Base-by-base conservation (phyloP, 2,329 filamentous ascomycete species). In the Arthrobotrys megalospora region DNA sequence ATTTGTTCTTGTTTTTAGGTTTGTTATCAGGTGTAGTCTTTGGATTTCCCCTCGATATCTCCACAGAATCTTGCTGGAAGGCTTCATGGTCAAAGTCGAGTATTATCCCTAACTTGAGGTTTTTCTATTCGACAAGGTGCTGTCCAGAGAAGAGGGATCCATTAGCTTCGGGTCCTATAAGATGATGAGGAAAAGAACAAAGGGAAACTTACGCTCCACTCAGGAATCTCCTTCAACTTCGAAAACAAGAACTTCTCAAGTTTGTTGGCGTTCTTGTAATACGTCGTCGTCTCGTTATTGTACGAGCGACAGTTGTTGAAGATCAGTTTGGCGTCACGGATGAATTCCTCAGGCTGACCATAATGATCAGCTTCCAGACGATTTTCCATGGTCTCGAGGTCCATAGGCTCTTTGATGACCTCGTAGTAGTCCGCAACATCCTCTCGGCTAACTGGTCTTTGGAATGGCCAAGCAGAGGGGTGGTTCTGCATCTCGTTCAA, bases 401-500 rank as follows among this genome's bases (percentile, higher is more conserved):
- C 96, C 96, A 99, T 99, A 41, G 96, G 96, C 84, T 97, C 92
- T 83, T 94, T 94, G 86, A 99, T 99, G 79, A 98, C 94, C 76
- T 97, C 93, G 86, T 98, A 98, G 86, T 99, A 99, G 84, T 99
- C 96, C n/a, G 93, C 91, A 0, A 99, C 96, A 81, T 98, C 96
- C 82, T 99, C 96, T 81, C 92, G 91, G 84, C 96, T 97, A 81
- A 99, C 96, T 0, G 96, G 95, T 28, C 93, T 90, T 36, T 96
- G 88, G 87, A 99, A 99, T 0, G 96, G 96, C 96, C 96, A 99
- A 0, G 94, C 92, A 6, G 92, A 91, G 81, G 91, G 91, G 85
- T 97, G 94, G 83, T 97, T 98, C 84, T 98, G 94, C 85, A 98
- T 90, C 83, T 97, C 93, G 84, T 96, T 97, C 80, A 99, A 91